Percentiles rank a stretch among this genome's conserved stretches.
phyloP scores from a whole-genome alignment of 2,329 filamentous ascomycete genomes.

The Botrytis squamosa region DNA sequence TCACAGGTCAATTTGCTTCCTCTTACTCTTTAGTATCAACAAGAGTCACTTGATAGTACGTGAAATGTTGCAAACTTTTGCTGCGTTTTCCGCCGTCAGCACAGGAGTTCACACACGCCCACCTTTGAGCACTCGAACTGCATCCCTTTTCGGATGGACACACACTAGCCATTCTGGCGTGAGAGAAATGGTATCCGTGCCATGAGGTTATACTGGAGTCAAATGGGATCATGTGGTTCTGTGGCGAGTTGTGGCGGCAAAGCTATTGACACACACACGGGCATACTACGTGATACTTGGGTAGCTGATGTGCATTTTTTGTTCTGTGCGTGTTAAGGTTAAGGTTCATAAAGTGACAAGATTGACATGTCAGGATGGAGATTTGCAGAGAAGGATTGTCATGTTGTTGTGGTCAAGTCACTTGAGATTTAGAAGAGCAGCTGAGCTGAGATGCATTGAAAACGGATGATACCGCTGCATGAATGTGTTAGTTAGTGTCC shows the following conservation, averaged over 20 bases:
- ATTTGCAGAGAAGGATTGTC: not conserved
- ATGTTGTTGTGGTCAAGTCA: not conserved
- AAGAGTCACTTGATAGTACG: constrained; percentile 4
- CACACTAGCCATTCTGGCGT: not conserved
- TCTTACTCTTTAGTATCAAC: not conserved
- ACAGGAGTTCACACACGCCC: not conserved
- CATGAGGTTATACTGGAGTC: not conserved
- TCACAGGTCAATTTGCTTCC: not conserved
- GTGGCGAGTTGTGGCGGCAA: not conserved
- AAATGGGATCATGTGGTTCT: not conserved
- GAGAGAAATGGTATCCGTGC: not conserved
- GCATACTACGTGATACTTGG: not conserved
- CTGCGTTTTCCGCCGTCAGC: not conserved
- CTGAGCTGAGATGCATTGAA: not conserved
- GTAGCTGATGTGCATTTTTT: not conserved
- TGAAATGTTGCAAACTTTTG: not conserved
- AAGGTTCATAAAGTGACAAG: not conserved
- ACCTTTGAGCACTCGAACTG: not conserved
- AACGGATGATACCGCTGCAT: not conserved
- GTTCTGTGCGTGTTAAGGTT: not conserved
- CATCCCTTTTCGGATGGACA: not conserved
- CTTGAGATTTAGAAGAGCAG: not conserved
- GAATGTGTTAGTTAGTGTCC: not conserved
- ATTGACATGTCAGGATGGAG: not conserved
- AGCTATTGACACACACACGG: not conserved